These are phyloP conservation scores for Catunica adiposa DNA, from an alignment of 2,329 filamentous ascomycete species.

Conservation along the genomic window DNA sequence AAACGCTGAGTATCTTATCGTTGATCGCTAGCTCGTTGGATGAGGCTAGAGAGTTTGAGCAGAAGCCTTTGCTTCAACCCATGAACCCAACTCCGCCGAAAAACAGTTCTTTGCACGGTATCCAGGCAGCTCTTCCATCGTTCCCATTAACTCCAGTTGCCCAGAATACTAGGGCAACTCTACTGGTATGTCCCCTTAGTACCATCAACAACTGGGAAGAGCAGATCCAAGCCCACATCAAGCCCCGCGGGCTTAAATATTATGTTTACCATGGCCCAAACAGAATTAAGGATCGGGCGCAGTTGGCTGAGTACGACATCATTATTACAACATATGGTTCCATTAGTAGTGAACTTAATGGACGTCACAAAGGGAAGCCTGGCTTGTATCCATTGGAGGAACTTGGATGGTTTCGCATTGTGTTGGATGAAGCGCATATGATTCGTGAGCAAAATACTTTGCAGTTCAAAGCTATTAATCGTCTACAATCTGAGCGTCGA, in stretches of 20 bases:
- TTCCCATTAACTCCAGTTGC: constrained; percentile 36
- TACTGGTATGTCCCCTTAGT: constrained; percentile 78
- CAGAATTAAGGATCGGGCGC: constrained; percentile 50
- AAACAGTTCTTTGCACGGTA: constrained; percentile 20
- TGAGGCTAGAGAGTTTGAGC: constrained; percentile 46
- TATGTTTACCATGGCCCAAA: constrained; percentile 78
- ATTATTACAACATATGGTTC: constrained; percentile 90
- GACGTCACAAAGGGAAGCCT: constrained; percentile 43
- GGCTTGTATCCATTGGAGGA: constrained; percentile 51
- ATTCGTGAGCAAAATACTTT: constrained; percentile 73
- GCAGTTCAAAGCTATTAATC: constrained; percentile 72
- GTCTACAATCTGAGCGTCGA: constrained; percentile 60
- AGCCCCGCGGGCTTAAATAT: constrained; percentile 45
- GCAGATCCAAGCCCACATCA: constrained; percentile 72
- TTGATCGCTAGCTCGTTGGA: constrained; percentile 51
- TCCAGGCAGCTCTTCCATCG: constrained; percentile 17
- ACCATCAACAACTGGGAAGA: constrained; percentile 90
- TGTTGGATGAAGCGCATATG: constrained; percentile 86
- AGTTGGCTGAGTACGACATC: constrained; percentile 60
- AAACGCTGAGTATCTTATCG: constrained; percentile 71
- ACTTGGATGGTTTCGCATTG: constrained; percentile 83
- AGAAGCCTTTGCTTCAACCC: constrained; percentile 34
- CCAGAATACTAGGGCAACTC: constrained; percentile 59
- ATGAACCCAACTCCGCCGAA: constrained; percentile 20
- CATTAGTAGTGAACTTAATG: constrained; percentile 59